Percentiles rank a stretch among this genome's conserved stretches.
Evolutionary conservation across 768 basidiomycete species (phyloP).

Genomic region (Pilatotrama ljubarskyi): DNA sequence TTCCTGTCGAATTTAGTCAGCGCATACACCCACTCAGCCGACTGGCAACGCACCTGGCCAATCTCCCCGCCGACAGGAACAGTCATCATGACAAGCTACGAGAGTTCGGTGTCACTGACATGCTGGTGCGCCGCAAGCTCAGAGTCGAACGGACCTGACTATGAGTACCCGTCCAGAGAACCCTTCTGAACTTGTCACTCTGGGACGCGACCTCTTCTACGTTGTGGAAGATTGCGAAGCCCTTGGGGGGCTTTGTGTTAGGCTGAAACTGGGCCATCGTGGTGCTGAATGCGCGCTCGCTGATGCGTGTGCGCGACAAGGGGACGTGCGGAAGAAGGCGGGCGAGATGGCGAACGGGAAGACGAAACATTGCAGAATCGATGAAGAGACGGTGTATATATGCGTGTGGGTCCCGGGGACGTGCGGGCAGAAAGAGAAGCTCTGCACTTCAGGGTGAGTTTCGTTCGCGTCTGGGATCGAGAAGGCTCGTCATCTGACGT

Average conservation of each 20-base stretch:
- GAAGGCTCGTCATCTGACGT: too few species aligned
- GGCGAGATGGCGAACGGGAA: not conserved
- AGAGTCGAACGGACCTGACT: constrained; percentile 25
- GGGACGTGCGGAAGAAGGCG: not conserved
- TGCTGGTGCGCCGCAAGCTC: too few species aligned
- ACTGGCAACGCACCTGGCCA: constrained; percentile 22
- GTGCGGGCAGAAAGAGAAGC: too few species aligned
- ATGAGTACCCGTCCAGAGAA: constrained; percentile 30
- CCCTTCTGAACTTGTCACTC: constrained; percentile 31
- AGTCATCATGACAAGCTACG: constrained; percentile 32
- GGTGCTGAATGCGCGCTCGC: constrained; percentile 3
- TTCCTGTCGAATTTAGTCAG: constrained; percentile 19
- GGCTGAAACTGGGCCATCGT: constrained; percentile 25
- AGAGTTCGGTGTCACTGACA: too few species aligned
- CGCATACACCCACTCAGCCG: not conserved
- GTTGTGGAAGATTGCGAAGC: constrained; percentile 28
- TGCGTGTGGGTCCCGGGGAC: not conserved
- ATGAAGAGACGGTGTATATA: not conserved
- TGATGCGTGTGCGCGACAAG: not conserved
- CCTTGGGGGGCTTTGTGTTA: constrained; percentile 31
- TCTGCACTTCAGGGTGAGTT: too few species aligned
- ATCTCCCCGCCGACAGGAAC: constrained; percentile 32
- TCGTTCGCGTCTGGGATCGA: too few species aligned
- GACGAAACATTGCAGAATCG: constrained; percentile 3
- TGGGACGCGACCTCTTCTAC: constrained; percentile 25